Percentiles rank a stretch among this genome's conserved stretches.
Conservation (phyloP, 495 filamentous ascomycete genomes). For the Staphylotrichum longicolle region DNA sequence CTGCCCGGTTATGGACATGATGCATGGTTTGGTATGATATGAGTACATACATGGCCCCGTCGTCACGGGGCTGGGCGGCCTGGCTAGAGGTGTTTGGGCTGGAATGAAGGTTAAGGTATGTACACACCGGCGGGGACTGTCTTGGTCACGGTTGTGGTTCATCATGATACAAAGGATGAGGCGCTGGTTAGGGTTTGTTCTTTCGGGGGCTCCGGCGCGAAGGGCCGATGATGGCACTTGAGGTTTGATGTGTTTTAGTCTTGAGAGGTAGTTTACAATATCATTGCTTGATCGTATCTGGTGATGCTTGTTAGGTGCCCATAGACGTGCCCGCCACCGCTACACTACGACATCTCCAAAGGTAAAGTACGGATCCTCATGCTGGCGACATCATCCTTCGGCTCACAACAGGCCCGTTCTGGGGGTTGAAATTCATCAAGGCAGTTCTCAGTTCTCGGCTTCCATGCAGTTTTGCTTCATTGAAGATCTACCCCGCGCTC, state of each 20-base stretch:
- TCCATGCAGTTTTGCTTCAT: too few relatives aligned
- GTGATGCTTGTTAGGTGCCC: too few relatives aligned
- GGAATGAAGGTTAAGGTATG: not conserved
- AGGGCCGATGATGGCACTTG: not conserved
- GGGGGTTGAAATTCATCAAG: too few relatives aligned
- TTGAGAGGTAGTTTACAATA: conserved; percentile 1
- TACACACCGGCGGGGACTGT: not conserved
- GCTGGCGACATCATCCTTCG: too few relatives aligned
- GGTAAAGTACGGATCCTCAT: too few relatives aligned
- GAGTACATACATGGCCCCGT: not conserved
- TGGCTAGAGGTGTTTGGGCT: conserved; percentile 15
- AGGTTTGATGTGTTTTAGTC: not conserved
- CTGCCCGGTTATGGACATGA: conserved; percentile 7
- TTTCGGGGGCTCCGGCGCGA: not conserved
- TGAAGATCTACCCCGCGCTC: too few relatives aligned
- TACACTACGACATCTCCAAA: too few relatives aligned
- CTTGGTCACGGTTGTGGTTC: not conserved
- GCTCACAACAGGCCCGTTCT: too few relatives aligned
- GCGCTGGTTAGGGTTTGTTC: conserved; percentile 7
- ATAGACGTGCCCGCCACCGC: too few relatives aligned
- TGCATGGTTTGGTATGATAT: conserved; percentile 3
- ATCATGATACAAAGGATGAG: conserved; percentile 13
- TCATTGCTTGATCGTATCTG: not conserved
- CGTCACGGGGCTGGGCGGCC: not conserved
- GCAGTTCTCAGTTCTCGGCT: too few relatives aligned